phyloP scores from a whole-genome alignment of 352 stramenopile genomes.

The Elongisporangium anandrum region DNA sequence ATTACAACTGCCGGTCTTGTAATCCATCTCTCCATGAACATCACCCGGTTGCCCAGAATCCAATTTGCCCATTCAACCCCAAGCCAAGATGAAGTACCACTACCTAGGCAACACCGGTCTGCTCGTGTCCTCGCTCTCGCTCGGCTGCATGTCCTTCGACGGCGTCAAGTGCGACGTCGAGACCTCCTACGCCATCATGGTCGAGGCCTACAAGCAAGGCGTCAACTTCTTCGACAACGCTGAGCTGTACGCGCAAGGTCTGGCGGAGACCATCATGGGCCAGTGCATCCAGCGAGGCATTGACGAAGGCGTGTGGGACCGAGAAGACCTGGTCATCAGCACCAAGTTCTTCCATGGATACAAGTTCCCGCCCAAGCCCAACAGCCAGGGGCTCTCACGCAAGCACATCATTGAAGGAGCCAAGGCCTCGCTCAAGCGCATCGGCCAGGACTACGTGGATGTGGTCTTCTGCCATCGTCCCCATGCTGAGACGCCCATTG shows the following conservation, averaged over 20 bases:
- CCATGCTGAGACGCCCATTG: conserved; percentile 53
- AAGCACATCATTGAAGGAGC: conserved; percentile 58
- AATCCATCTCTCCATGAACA: too few species aligned
- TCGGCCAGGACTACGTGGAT: conserved; percentile 59
- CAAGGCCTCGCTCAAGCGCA: conserved; percentile 51
- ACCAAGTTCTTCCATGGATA: conserved; percentile 68
- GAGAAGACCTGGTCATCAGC: conserved; percentile 59
- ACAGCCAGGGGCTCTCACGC: conserved; percentile 30
- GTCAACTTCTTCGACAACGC: conserved; percentile 74
- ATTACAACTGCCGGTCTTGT: too few species aligned
- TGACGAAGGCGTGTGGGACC: conserved; percentile 30
- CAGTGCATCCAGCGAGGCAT: too few species aligned
- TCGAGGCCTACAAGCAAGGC: too few species aligned
- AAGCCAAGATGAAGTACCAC: too few species aligned
- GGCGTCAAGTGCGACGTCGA: too few species aligned
- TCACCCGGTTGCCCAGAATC: too few species aligned
- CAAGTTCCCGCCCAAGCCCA: conserved; percentile 16
- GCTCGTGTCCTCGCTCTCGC: too few species aligned
- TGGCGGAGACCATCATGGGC: conserved; percentile 41
- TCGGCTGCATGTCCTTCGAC: too few species aligned
- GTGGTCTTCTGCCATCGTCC: conserved; percentile 65
- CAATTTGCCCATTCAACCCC: too few species aligned
- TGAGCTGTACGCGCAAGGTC: conserved; percentile 42
- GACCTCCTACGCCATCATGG: too few species aligned
- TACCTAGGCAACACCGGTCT: too few species aligned